Base-by-base conservation (phyloP, 805 yeast genomes). In the Teunomyces tritomae region DNA sequence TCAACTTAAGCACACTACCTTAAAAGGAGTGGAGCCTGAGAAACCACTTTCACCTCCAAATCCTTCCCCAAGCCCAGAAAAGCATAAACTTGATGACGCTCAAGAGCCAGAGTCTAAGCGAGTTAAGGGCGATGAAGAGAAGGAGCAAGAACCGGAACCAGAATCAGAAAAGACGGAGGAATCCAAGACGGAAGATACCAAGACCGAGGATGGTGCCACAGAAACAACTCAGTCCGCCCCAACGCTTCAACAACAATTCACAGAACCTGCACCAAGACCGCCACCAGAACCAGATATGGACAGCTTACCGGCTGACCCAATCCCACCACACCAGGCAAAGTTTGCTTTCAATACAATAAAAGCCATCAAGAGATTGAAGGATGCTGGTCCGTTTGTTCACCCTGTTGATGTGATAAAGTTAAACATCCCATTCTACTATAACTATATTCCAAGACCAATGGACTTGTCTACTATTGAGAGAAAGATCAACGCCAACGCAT, bases 361-460 rank as follows among this genome's bases (percentile, higher is more conserved):
- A 58, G 91, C 96, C 9, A 85, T 94, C 52, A 89, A 87, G 65
- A 75, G 98, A 52, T 77, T 92, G 59, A 89, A 90, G 66, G 99
- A 94, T 68, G 96, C 98, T 1, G 82, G 76, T 11, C 98, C 98
- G 1, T 94, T 94, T 62, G 62, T 89, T 39, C 80, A 74, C 44
- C 99, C 99, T 0, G 99, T 94, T 16, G 98, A 94, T 64, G 87
- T 80, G 3, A 84, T 86, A 43, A 89, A 88, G 62, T 79, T 89
- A 51, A 89, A 91, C 59, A 87, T 94, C 47, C 99, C 99, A 3
- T 82, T 87, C 53, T 94, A 94, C 65, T 89, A 85, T 65, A 90
- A 89, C 58, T 83, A 80, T 59, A 83, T 94, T 58, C 77, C 80
- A 54, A 76, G 85, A 58, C 99, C 99, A 34, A 94, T 94, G 97